Evolutionary conservation across 176 grass and related monocot genomes (phyloP).

Genomic region (Rhynchospora breviuscula): DNA sequence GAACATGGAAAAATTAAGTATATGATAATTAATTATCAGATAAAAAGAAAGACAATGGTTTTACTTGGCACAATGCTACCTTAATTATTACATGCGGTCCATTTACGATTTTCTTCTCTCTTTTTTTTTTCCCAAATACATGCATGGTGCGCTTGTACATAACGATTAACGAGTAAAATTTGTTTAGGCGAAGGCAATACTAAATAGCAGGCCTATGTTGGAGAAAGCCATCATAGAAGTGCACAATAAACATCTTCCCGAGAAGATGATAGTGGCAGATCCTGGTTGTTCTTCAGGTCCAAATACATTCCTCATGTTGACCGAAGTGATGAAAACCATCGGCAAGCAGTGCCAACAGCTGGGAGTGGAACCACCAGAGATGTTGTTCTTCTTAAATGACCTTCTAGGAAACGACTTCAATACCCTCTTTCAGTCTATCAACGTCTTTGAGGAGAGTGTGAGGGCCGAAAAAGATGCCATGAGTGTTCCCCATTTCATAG

Average conservation of each 20-base stretch:
- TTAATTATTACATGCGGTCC: too few relatives aligned
- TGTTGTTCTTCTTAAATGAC: conserved; percentile 74
- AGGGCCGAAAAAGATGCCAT: not conserved
- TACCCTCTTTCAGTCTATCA: conserved; percentile 25
- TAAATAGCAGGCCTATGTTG: conserved; percentile 30
- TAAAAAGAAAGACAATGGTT: too few relatives aligned
- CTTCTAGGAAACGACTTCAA: conserved; percentile 67
- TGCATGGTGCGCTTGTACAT: too few relatives aligned
- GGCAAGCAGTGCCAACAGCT: not conserved
- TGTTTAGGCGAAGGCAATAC: conserved; percentile 28
- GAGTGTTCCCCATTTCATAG: not conserved
- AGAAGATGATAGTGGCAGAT: conserved; percentile 41
- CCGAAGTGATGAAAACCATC: conserved; percentile 31
- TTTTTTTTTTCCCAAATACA: too few relatives aligned
- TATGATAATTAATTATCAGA: too few relatives aligned
- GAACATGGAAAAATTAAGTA: too few relatives aligned
- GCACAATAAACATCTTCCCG: conserved; percentile 1
- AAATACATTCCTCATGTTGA: conserved; percentile 45
- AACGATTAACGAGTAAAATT: too few relatives aligned
- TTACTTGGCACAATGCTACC: too few relatives aligned
- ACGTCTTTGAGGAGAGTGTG: not conserved
- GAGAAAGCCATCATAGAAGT: conserved; percentile 27
- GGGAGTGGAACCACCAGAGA: not conserved
- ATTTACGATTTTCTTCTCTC: too few relatives aligned
- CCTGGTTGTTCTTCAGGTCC: conserved; percentile 63